These are phyloP conservation scores for Xerophyta viscosa DNA, from an alignment of 106 monocot genomes.

Conservation along the genomic window DNA sequence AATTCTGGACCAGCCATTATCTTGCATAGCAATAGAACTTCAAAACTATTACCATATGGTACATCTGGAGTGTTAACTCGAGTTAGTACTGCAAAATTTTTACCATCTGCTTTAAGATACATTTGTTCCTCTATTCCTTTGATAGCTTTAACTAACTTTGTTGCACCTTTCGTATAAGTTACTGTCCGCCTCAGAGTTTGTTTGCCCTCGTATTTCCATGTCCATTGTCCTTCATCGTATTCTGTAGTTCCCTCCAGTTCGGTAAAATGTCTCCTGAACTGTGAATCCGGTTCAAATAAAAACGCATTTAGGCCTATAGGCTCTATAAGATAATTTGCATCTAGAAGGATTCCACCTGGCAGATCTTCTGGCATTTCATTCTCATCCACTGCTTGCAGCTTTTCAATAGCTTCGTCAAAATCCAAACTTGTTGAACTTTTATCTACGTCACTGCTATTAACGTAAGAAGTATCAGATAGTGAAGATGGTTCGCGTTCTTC, in stretches of 20 bases:
- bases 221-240: conserved; percentile 48
- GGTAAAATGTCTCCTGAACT: conserved; percentile 30
- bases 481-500: conserved; percentile 7
- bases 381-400: neutral
- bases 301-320: conserved; percentile 35
- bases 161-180: conserved; percentile 43
- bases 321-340: conserved; percentile 34
- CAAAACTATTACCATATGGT: conserved; percentile 66
- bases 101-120: conserved; percentile 62
- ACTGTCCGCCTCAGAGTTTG: conserved; percentile 25
- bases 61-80: conserved; percentile 55
- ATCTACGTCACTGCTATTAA: neutral
- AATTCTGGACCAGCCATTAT: conserved; percentile 33
- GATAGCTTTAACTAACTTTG: conserved; percentile 54
- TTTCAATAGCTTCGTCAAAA: conserved; percentile 47
- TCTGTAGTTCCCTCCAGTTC: conserved; percentile 33
- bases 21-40: conserved; percentile 42
- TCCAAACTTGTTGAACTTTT: neutral
- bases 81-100: conserved; percentile 34
- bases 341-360: conserved; percentile 44
- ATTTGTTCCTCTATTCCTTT: conserved; percentile 58
- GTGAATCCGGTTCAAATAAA: conserved; percentile 51
- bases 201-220: conserved; percentile 17
- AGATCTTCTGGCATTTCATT: conserved; percentile 45
- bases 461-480: conserved; percentile 2